phyloP scores from a whole-genome alignment of 2,329 filamentous ascomycete species.

The Rhynchosporium secalis region DNA sequence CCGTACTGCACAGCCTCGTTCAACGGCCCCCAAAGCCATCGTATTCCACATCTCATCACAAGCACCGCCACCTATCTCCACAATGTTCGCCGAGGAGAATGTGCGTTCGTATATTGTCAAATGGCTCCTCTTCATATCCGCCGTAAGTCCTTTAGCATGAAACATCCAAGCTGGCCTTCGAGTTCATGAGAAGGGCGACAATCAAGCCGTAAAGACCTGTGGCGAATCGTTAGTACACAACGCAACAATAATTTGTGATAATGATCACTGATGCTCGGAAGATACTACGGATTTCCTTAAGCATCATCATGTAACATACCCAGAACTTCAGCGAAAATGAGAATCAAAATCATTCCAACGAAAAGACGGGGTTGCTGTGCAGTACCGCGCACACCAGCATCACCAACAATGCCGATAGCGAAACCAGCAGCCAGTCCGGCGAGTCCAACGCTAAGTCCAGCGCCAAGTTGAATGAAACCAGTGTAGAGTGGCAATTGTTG shows the following conservation, averaged over 20 bases:
- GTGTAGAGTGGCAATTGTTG: conserved; percentile 76
- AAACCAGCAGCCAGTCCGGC: conserved; percentile 83
- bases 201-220: conserved; percentile 97
- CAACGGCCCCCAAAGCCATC: conserved; percentile 22
- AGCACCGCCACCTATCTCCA: conserved; percentile 35
- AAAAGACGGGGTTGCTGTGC: conserved; percentile 69
- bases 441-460: conserved; percentile 78
- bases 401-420: conserved; percentile 84
- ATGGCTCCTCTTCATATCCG: conserved; percentile 29
- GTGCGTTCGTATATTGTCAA: conserved; percentile 34
- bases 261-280: not conserved
- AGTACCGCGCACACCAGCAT: conserved; percentile 84
- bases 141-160: conserved; percentile 52
- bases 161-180: conserved; percentile 70
- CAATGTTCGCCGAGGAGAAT: conserved; percentile 31
- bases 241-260: too few species aligned
- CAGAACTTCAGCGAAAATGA: conserved; percentile 84
- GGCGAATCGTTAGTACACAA: conserved; percentile 32
- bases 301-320: conserved; percentile 51
- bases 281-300: too few species aligned
- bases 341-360: conserved; percentile 79
- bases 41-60: conserved; percentile 16
- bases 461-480: conserved; percentile 82
- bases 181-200: conserved; percentile 99
- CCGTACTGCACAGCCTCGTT: conserved; percentile 27